Percentiles rank a stretch among this genome's conserved stretches.
phyloP scores from a whole-genome alignment of 1,284 basidiomycete species.

The Irpex sp. region DNA sequence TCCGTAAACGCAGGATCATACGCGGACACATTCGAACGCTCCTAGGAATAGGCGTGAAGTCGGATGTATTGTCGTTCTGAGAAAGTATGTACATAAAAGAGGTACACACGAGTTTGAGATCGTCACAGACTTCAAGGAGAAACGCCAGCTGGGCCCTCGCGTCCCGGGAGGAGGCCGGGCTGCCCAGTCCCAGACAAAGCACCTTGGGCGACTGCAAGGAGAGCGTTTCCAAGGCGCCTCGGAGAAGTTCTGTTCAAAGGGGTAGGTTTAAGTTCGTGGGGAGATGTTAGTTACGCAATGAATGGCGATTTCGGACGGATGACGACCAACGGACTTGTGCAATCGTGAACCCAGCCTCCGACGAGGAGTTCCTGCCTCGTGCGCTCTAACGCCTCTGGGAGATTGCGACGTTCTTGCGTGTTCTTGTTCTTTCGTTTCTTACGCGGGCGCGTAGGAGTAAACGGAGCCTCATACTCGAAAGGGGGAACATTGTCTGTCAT shows the following conservation, averaged over 20 bases:
- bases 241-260: constrained; percentile 30
- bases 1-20: constrained; percentile 72
- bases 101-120: constrained; percentile 53
- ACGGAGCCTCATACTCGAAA: constrained; percentile 34
- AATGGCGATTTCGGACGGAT: constrained; percentile 4
- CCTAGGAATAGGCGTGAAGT: constrained; percentile 34
- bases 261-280: constrained; percentile 4
- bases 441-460: constrained; percentile 30
- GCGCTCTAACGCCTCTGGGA: constrained; percentile 20
- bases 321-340: constrained; percentile 17
- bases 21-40: constrained; percentile 41
- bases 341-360: constrained; percentile 25
- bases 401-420: constrained; percentile 16
- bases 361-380: constrained; percentile 22
- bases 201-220: constrained; percentile 23
- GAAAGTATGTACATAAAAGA: constrained; percentile 18
- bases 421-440: constrained; percentile 29
- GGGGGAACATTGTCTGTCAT: constrained; percentile 8
- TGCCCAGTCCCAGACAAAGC: constrained; percentile 70
- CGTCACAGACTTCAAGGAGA: constrained; percentile 50
- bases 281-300: constrained; percentile 3
- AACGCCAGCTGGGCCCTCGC: constrained; percentile 67
- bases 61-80: constrained; percentile 16
- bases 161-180: constrained; percentile 54
- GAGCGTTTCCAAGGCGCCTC: constrained; percentile 27